Base-by-base conservation (phyloP, 1,284 basidiomycete genomes). In the Dichomitus squalens region DNA sequence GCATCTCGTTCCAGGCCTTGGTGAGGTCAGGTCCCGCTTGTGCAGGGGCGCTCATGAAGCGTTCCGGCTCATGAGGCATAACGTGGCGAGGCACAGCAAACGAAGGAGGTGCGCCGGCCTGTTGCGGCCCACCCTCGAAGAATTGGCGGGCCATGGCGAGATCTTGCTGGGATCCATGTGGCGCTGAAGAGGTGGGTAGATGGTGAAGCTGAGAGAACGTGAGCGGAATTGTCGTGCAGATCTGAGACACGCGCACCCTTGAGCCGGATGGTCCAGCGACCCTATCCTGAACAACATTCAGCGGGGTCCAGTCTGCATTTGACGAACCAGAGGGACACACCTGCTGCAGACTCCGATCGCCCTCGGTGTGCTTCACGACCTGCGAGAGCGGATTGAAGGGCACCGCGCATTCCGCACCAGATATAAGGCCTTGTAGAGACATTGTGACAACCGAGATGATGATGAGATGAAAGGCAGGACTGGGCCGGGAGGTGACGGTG, bases 361-460 rank as follows among this genome's bases (percentile, higher is more conserved):
- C 87, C 61, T 95, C 93, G 4, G 95, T 87, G 66, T 97, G 92
- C 73, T 98, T 98, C 58, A 96, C 80, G 41, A 98, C 88, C 68
- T 95, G 91, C 18, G 92, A 87, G 31, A 99, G 80, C 4, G 95
- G 94, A 71, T 98, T 98, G 54, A 88, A 83, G 6, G 87, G 82
- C 21, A 88, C 84, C 7, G 90, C 90, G 74, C 96, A 97, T 75
- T 96, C 96, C 53, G 94, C 86, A 62, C 95, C 95, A 54, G 92
- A 95, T 64, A 98, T 86, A 61, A 98, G 84, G 57, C 85, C 81
- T 75, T 88, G 87, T 50, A 92, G 79, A 20, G 88, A 90, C 89
- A 91, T 90, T 21, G 14, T 36, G 6, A 20, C 29, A 44, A 12
- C 27, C 23, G 36, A 36, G 18, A 43, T 12, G n/a, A n/a, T 25